Percentiles rank a stretch among this genome's conserved stretches.
These are phyloP conservation scores for Vanrija humicola DNA, from an alignment of 1,284 basidiomycete species.

Conservation along the genomic window DNA sequence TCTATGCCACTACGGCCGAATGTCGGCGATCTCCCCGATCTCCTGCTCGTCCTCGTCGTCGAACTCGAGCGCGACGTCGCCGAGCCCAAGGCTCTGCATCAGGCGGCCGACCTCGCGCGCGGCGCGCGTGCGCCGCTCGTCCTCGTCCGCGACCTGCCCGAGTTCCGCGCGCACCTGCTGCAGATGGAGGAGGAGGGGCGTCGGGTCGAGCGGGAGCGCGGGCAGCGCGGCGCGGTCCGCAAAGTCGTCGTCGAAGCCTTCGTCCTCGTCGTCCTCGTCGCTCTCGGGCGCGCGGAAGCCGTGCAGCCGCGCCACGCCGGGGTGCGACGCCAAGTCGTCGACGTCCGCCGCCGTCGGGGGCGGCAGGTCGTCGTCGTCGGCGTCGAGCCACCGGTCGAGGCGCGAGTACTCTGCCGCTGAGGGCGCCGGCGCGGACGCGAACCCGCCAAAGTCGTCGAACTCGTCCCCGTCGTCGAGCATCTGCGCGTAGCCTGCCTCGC, in stretches of 20 bases:
- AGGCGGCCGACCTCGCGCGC: conserved; percentile 39
- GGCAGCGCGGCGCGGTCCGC: not conserved
- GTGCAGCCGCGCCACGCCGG: not conserved
- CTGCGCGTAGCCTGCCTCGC: not conserved
- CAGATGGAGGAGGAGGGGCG: conserved; percentile 39
- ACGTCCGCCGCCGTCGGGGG: not conserved
- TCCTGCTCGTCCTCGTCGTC: no score
- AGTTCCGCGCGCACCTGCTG: conserved; percentile 41
- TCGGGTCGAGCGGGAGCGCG: conserved; percentile 32
- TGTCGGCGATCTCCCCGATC: no score
- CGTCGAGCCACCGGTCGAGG: conserved; percentile 40
- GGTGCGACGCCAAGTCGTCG: not conserved
- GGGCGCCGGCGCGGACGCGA: conserved; percentile 9
- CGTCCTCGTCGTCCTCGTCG: not conserved
- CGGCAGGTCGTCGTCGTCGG: conserved; percentile 14
- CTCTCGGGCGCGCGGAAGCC: not conserved
- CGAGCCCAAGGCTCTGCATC: conserved; percentile 30
- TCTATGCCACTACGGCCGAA: no score
- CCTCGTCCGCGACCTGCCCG: conserved; percentile 31
- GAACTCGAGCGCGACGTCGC: conserved; percentile 17
- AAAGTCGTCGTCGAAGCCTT: conserved; percentile 41
- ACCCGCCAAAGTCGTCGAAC: conserved; percentile 17
- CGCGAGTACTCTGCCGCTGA: conserved; percentile 32
- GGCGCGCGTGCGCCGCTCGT: conserved; percentile 36
- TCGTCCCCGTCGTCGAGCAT: conserved; percentile 1